Evolutionary conservation across 495 filamentous ascomycete genomes (phyloP), one percentile per base, ranked within the genome.

Genomic region (Penicillium paradoxum): DNA sequence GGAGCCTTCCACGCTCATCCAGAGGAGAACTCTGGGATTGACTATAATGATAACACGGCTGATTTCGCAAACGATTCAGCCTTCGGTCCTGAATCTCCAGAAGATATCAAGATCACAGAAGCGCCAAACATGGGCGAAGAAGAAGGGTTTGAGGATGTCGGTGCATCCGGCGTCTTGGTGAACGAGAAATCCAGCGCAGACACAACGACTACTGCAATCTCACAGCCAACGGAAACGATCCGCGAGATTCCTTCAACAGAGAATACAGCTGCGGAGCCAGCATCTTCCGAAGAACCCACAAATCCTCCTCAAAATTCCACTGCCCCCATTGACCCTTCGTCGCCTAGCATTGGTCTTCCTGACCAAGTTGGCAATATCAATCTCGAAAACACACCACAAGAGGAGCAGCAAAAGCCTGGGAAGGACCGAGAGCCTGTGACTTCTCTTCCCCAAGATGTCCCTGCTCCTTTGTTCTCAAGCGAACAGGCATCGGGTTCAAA

Each of bases 81-180:
- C 34, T 48, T 67, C 50, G 64, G 59, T 11, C 65, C 64, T 39
- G 68, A 59, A 43, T 74, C 78, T 2, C 69, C 71, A 6, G 71
- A 80, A 54, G 75, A 77, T 57, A 60, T 63, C 24, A 64, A 80
- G 77, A 29, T 79, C 68, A 41, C 78, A 85, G 21, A 91, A 55
- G 80, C 90, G 3, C 83, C 86, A 30, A 93, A 89, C 57, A 82
- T 77, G 15, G 84, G 83, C 10, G 93, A 97, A 49, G 91, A 96
- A 49, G 92, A 97, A 63, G 91, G 89, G 0, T 98, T 96, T 60
- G 93, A 98, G 67, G 90, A 96, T 66, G 91, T 98, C 17, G 81
- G 81, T 15, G 80, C 84, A 46, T 79, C 81, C 17, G 80, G 81
- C 2, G 87, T 86, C 40, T 73, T 87, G 40, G 77, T 76, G 6